Base-by-base conservation (phyloP, 768 basidiomycete genomes). In the Trametes gibbosa region DNA sequence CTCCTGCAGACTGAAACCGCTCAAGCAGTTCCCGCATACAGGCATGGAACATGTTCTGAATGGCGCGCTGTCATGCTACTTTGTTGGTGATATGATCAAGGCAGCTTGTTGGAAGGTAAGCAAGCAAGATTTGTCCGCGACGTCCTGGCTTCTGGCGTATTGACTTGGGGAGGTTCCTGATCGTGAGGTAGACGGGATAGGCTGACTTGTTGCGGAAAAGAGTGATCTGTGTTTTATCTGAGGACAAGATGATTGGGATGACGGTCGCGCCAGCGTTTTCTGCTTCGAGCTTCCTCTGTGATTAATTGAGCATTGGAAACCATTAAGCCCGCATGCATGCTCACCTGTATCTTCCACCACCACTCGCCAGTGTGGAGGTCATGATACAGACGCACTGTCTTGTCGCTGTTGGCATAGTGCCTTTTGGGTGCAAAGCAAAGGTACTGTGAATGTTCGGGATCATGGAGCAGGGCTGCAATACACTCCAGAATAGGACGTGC, bases 271-370 rank as follows among this genome's bases (percentile, higher is more conserved):
- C 65, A 3, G 62, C 59, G 21, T 3, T 37, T 0, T 23, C 43
- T 16, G 29, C 29, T 12, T 68, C 61, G n/a, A n/a, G n/a, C n/a
- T n/a, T n/a, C n/a, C n/a, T n/a, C n/a, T n/a, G n/a, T n/a, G n/a
- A n/a, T n/a, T n/a, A n/a, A n/a, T n/a, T n/a, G n/a, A n/a, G n/a
- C n/a, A n/a, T n/a, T n/a, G 8, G 16, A n/a, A 6, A n/a, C 19
- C 35, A 42, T 6, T 35, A 7, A 7, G 6, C n/a, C n/a, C n/a
- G n/a, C n/a, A n/a, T n/a, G 34, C 14, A 14, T 14, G 32, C 72
- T 35, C 53, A 79, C 79, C 70, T 81, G 81, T 0, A 70, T 75
- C 6, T 46, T 43, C 79, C 79, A 81, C 81, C n/a, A n/a, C n/a
- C n/a, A n/a, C n/a, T n/a, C n/a, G n/a, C n/a, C n/a, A n/a, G n/a